Conservation (phyloP, 495 filamentous ascomycete genomes). For the Pyrenula massariospora region DNA sequence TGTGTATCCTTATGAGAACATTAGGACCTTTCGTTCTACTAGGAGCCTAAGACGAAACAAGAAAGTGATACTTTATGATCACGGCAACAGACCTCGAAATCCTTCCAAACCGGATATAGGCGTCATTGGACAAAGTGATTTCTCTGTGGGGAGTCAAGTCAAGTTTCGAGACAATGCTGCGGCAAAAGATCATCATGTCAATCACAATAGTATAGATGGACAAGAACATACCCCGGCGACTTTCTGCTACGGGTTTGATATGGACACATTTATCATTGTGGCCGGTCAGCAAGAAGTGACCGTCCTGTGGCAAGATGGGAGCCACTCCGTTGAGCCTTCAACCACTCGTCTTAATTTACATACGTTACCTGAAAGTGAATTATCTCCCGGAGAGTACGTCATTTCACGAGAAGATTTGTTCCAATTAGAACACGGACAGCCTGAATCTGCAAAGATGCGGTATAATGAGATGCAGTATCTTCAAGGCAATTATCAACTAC, state of each 20-base stretch:
- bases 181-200: too few relatives aligned
- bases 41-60: constrained; percentile 11
- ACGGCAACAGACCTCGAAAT: constrained; percentile 3
- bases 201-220: too few relatives aligned
- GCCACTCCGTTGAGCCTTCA: constrained; percentile 29
- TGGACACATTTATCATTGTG: constrained; percentile 41
- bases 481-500: constrained; percentile 7
- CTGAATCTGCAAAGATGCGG: constrained; percentile 6
- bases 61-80: constrained; percentile 14
- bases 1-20: constrained; percentile 2
- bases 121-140: constrained; percentile 7
- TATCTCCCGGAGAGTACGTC: constrained; percentile 50
- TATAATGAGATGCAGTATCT: neutral
- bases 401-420: constrained; percentile 25
- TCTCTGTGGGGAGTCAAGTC: constrained; percentile 30
- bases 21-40: constrained; percentile 1
- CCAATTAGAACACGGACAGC: neutral
- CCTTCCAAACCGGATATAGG: constrained; percentile 9
- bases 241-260: constrained; percentile 42
- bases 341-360: constrained; percentile 29
- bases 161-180: constrained; percentile 35
- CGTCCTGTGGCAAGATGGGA: constrained; percentile 50
- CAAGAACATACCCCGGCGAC: constrained; percentile 30
- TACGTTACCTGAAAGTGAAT: constrained; percentile 35
- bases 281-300: constrained; percentile 31